phyloP scores from a whole-genome alignment of 2,329 filamentous ascomycete genomes.

The Fusarium sulawesiense region DNA sequence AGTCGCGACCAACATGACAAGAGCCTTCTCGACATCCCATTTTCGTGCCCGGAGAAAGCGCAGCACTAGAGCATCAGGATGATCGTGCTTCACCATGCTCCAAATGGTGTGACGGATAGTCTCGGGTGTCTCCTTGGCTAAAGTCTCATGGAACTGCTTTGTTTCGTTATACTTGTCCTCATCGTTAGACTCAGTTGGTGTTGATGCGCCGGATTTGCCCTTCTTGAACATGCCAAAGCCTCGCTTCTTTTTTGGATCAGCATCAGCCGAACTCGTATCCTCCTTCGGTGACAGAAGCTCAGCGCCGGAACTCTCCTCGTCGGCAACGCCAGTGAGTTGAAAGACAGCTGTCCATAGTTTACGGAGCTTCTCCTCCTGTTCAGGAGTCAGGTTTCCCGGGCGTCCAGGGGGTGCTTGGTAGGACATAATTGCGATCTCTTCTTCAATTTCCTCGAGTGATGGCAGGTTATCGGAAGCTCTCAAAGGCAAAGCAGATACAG shows the following conservation, averaged over 20 bases:
- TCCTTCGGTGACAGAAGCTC: conserved; percentile 35
- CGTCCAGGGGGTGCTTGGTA: conserved; percentile 71
- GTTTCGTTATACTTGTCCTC: conserved; percentile 95
- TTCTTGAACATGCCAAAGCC: conserved; percentile 73
- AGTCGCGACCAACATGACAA: conserved; percentile 94
- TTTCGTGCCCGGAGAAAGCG: conserved; percentile 90
- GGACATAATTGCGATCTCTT: conserved; percentile 52
- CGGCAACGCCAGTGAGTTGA: conserved; percentile 75
- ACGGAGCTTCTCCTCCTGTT: conserved; percentile 88
- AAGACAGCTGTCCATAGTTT: conserved; percentile 85
- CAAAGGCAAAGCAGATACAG: conserved; percentile 33
- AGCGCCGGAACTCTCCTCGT: conserved; percentile 42
- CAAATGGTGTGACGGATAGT: conserved; percentile 85
- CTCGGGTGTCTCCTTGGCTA: conserved; percentile 81
- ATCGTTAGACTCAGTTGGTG: conserved; percentile 56
- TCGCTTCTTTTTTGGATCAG: conserved; percentile 78
- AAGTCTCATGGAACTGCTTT: conserved; percentile 84
- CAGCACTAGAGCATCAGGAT: conserved; percentile 86
- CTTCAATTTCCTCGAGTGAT: conserved; percentile 17
- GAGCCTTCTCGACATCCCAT: conserved; percentile 93
- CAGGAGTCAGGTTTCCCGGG: conserved; percentile 86
- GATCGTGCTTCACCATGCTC: conserved; percentile 94
- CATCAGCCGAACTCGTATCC: conserved; percentile 43
- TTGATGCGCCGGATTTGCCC: conserved; percentile 52
- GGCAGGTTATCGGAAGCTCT: background rate